Evolutionary conservation across 441 rosid genomes (phyloP).

Genomic region (Biscutella laevigata): DNA sequence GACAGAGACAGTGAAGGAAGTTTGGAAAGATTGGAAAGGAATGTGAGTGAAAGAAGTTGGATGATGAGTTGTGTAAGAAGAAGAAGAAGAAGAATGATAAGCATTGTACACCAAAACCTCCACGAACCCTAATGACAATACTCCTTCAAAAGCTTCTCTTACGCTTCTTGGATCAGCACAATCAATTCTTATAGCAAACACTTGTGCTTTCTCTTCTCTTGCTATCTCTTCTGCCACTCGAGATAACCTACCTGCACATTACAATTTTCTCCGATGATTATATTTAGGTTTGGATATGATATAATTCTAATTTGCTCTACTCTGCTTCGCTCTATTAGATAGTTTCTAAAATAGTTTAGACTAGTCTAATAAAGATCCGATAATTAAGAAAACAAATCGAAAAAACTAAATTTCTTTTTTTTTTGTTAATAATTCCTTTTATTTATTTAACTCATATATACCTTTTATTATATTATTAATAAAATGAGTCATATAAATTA

Average conservation of each 20-base stretch:
- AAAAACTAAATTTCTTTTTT: too few relatives aligned
- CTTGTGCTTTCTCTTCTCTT: constrained; percentile 85
- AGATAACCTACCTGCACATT: constrained; percentile 64
- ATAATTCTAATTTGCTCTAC: too few relatives aligned
- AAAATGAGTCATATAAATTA: too few relatives aligned
- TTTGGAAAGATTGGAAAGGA: constrained; percentile 60
- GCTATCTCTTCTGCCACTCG: constrained; percentile 93
- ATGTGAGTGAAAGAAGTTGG: constrained; percentile 62
- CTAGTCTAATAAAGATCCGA: too few relatives aligned
- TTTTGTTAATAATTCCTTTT: too few relatives aligned
- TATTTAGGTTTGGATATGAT: too few relatives aligned
- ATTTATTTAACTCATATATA: too few relatives aligned
- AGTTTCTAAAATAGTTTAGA: too few relatives aligned
- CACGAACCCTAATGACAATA: constrained; percentile 79
- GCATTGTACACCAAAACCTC: constrained; percentile 90
- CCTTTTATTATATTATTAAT: too few relatives aligned
- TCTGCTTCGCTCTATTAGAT: too few relatives aligned
- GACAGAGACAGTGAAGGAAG: constrained; percentile 62
- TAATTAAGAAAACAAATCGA: too few relatives aligned
- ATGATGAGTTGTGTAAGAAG: constrained; percentile 26
- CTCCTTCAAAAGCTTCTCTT: constrained; percentile 92
- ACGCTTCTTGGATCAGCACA: constrained; percentile 78
- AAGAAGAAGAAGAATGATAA: constrained; percentile 36
- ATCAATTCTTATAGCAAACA: constrained; percentile 87
- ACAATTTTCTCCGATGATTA: too few relatives aligned